Percentiles rank a stretch among this genome's conserved stretches.
These are phyloP conservation scores for Detonula confervacea DNA, from an alignment of 352 stramenopile species.

Conservation along the genomic window DNA sequence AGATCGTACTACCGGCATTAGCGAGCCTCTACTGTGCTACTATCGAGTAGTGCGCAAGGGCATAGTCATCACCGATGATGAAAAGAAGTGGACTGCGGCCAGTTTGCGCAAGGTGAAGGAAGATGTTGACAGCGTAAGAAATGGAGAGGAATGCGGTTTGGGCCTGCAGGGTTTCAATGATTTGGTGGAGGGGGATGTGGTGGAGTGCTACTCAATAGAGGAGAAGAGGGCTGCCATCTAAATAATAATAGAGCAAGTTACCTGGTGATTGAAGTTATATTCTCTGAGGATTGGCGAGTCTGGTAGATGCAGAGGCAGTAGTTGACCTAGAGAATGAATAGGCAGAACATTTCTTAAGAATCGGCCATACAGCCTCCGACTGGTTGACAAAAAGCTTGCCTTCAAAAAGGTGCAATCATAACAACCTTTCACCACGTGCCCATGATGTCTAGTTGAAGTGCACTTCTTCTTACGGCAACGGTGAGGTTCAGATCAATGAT, in stretches of 20 bases:
- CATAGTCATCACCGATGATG: slow-evolving; percentile 54
- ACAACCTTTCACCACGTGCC: too few species aligned
- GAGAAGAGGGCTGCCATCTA: slow-evolving; percentile 66
- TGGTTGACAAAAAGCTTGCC: too few species aligned
- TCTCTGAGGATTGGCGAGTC: too few species aligned
- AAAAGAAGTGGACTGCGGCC: slow-evolving; percentile 54
- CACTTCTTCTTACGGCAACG: too few species aligned
- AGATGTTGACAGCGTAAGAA: slow-evolving; percentile 68
- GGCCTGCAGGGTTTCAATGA: slow-evolving; percentile 74
- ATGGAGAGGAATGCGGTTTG: slow-evolving; percentile 84
- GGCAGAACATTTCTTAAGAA: too few species aligned
- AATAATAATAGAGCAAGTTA: slow-evolving; percentile 6
- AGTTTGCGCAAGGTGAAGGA: slow-evolving; percentile 79
- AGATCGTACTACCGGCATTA: slow-evolving; percentile 5
- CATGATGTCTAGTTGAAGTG: too few species aligned
- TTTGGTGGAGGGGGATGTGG: slow-evolving; percentile 78
- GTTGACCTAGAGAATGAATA: too few species aligned
- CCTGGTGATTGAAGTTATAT: too few species aligned
- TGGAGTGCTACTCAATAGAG: slow-evolving; percentile 85
- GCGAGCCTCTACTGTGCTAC: slow-evolving; percentile 39
- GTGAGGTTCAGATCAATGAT: too few species aligned
- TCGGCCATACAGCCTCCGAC: too few species aligned
- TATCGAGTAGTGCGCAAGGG: slow-evolving; percentile 69
- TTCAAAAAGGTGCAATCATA: too few species aligned
- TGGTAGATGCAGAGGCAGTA: too few species aligned